Base-by-base conservation (phyloP, 2,329 filamentous ascomycete genomes). In the Xylariaceae sp. region DNA sequence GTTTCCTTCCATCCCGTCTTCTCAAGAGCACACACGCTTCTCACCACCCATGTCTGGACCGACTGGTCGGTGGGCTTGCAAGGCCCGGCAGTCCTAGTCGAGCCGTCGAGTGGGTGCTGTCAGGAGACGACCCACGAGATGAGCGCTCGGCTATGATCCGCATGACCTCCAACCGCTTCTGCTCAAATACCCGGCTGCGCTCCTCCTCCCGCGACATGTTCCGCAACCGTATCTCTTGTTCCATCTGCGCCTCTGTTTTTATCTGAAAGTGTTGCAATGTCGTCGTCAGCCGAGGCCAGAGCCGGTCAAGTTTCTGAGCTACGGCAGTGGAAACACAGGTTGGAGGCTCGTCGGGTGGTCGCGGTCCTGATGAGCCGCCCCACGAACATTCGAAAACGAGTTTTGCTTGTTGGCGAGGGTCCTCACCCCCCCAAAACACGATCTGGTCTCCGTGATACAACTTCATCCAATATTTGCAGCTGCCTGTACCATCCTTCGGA, bases 401-500 rank as follows among this genome's bases (percentile, higher is more conserved):
- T 48, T 71, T 75, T 4, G 71, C 76, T 48, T 74, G 67, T 10
- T 46, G 41, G 33, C 63, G 68, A 41, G 61, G 60, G 39, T 73
- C 68, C 5, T 70, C 66, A 11, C 73, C 68, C 39, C 81, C 74
- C 76, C 84, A 95, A 6, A 95, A 80, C 2, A 83, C 81, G 42
- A 96, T 79, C 19, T 82, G 75, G 64, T 96, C 92, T 1, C 88
- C 89, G 32, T 87, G 82, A 63, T 90, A 81, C 12, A 96, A 68
- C 48, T 83, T 81, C 22, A 87, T 83, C 83, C 83, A 86, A 62
- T 77, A 69, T 30, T 65, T 68, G 42, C 80, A 89, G 1, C 82
- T 71, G 0, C 76, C 74, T 22, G 73, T 69, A 2, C 77, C 75
- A 49, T 80, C 75, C 52, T 77, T 77, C 9, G 74, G 64, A 35